Evolutionary conservation across 2,329 filamentous ascomycete genomes (phyloP).

Genomic region (Rutstroemia sp.): DNA sequence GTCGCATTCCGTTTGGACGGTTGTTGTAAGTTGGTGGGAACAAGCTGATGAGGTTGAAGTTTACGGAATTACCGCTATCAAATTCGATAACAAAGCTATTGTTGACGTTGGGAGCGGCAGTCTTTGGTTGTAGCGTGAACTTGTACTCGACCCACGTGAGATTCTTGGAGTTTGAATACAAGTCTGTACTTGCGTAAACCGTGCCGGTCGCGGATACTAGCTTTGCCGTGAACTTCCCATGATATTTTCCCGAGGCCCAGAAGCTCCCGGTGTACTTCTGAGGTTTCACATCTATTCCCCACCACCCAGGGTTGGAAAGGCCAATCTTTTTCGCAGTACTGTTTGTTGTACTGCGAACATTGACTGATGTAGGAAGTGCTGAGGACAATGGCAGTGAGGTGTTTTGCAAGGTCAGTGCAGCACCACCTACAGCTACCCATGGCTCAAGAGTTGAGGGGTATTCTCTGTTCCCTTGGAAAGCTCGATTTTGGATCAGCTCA

Average conservation of each 20-base stretch:
- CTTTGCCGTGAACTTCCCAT: constrained; percentile 6
- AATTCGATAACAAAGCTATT: constrained; percentile 51
- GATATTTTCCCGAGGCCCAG: constrained; percentile 14
- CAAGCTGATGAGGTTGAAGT: constrained; percentile 52
- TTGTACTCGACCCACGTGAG: constrained; percentile 17
- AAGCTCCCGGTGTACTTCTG: constrained; percentile 26
- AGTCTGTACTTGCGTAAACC: constrained; percentile 17
- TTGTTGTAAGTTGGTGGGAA: constrained; percentile 54
- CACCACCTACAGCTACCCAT: constrained; percentile 20
- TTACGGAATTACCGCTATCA: constrained; percentile 34
- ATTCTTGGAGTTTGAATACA: constrained; percentile 11
- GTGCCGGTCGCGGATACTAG: constrained; percentile 14
- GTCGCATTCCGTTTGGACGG: constrained; percentile 47
- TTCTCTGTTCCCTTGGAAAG: constrained; percentile 48
- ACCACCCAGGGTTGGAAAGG: constrained; percentile 47
- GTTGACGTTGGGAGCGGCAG: constrained; percentile 32
- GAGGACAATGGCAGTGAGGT: constrained; percentile 21
- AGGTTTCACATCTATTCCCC: constrained; percentile 39
- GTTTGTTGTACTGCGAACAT: constrained; percentile 11
- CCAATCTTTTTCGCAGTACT: constrained; percentile 33
- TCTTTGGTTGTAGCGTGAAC: constrained; percentile 4
- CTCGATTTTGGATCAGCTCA: constrained; percentile 62
- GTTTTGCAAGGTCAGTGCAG: constrained; percentile 28
- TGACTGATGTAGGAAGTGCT: constrained; percentile 22
- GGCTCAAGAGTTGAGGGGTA: constrained; percentile 41